Evolutionary conservation across 1,139 yeast genomes (phyloP).

Genomic region (Blastobotrys proliferans): DNA sequence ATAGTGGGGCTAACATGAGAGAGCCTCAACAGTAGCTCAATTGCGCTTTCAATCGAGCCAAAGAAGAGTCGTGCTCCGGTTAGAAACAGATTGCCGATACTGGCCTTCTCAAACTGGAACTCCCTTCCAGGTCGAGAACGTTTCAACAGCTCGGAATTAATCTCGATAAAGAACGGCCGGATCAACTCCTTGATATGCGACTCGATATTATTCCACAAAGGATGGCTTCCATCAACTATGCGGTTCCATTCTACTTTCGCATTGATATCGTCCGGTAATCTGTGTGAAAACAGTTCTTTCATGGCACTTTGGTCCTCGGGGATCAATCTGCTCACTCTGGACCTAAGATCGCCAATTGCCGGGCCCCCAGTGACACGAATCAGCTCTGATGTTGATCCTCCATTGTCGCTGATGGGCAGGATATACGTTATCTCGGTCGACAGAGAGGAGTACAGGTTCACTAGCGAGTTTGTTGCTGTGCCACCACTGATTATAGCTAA

Average conservation of each 20-base stretch:
- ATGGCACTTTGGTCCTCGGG: slow-evolving; percentile 37
- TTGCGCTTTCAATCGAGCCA: slow-evolving; percentile 80
- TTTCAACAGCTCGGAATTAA: slow-evolving; percentile 72
- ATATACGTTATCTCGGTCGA: slow-evolving; percentile 53
- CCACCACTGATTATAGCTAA: slow-evolving; percentile 57
- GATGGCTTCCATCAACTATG: slow-evolving; percentile 76
- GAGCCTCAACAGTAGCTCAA: slow-evolving; percentile 67
- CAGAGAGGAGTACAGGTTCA: slow-evolving; percentile 44
- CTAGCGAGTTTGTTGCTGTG: slow-evolving; percentile 67
- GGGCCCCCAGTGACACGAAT: slow-evolving; percentile 91
- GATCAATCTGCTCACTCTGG: slow-evolving; percentile 72
- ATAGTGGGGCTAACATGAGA: slow-evolving; percentile 55
- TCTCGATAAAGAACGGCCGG: slow-evolving; percentile 72
- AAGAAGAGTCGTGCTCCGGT: slow-evolving; percentile 79
- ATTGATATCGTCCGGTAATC: slow-evolving; percentile 48
- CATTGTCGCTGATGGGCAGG: slow-evolving; percentile 86
- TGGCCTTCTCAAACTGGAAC: slow-evolving; percentile 71
- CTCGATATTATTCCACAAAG: slow-evolving; percentile 59
- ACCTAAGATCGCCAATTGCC: slow-evolving; percentile 88
- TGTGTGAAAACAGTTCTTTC: slow-evolving; percentile 48
- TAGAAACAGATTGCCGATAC: slow-evolving; percentile 77
- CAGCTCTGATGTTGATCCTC: slow-evolving; percentile 91
- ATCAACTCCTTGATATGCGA: slow-evolving; percentile 68
- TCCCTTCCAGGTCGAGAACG: slow-evolving; percentile 55
- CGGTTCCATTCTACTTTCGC: slow-evolving; percentile 74